Percentiles rank a stretch among this genome's conserved stretches.
Conservation (phyloP, 306 rosid genomes). For the Senna tora region DNA sequence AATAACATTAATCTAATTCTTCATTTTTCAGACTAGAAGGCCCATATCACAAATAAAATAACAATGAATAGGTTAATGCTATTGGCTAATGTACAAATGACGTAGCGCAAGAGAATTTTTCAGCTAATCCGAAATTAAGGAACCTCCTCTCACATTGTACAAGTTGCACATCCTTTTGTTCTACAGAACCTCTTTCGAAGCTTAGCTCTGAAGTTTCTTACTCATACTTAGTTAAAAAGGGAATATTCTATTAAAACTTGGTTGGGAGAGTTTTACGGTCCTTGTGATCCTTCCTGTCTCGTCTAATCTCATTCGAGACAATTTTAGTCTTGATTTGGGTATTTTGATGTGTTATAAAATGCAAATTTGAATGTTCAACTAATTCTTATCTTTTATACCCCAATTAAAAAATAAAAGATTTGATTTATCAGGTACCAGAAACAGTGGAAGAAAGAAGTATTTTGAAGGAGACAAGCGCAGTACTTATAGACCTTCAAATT, state of each 20-base stretch:
- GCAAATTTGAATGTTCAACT: background rate
- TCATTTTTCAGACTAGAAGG: too few species aligned
- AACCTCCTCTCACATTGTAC: background rate
- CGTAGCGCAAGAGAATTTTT: too few species aligned
- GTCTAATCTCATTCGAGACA: too few species aligned
- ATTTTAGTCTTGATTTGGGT: background rate
- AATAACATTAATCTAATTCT: too few species aligned
- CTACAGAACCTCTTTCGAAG: background rate
- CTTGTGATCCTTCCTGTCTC: too few species aligned
- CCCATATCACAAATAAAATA: too few species aligned
- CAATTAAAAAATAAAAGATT: background rate
- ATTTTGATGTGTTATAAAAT: background rate
- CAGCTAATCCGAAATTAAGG: background rate
- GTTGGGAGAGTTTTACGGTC: too few species aligned
- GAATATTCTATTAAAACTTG: too few species aligned
- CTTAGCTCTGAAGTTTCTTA: background rate
- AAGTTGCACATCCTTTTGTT: background rate
- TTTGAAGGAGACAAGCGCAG: constrained; percentile 40
- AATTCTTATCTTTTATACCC: background rate
- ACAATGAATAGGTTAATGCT: too few species aligned
- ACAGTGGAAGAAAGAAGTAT: constrained; percentile 32
- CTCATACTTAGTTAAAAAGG: background rate
- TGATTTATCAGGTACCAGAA: constrained; percentile 39
- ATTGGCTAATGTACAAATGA: too few species aligned
- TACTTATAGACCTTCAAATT: constrained; percentile 41